A percentile compares a stretch with the other conserved stretches of the same genome.
These are phyloP conservation scores for Trichoderma lentiforme DNA, from an alignment of 2,329 filamentous ascomycete species.

Conservation along the genomic window DNA sequence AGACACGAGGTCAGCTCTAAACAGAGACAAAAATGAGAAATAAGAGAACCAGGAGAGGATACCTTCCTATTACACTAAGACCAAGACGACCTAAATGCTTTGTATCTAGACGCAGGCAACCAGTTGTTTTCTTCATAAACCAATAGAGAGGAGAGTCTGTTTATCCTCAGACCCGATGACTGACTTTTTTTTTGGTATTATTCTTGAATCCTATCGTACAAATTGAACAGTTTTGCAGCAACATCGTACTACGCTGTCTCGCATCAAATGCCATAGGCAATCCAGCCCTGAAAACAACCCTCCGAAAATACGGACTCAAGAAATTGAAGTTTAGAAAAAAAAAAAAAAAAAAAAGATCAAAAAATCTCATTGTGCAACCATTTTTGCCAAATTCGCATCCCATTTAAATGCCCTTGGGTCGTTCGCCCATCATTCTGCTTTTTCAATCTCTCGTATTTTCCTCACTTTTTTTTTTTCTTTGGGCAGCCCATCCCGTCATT, in stretches of 20 bases:
- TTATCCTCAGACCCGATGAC: neutral
- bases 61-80: neutral
- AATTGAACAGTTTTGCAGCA: slow-evolving; percentile 21
- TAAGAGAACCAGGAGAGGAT: neutral
- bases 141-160: neutral
- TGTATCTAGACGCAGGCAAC: neutral
- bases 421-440: neutral
- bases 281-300: slow-evolving; percentile 12
- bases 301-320: slow-evolving; percentile 13
- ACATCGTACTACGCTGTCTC: slow-evolving; percentile 21
- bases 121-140: neutral
- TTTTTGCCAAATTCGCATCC: slow-evolving; percentile 18
- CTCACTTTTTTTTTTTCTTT: neutral
- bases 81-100: neutral
- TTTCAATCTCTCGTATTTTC: neutral
- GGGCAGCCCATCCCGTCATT: slow-evolving; percentile 5
- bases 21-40: neutral
- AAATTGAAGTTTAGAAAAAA: neutral
- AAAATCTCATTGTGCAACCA: slow-evolving; percentile 14
- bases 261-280: slow-evolving; percentile 20
- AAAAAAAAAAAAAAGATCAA: neutral
- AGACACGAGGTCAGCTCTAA: too few relatives aligned
- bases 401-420: slow-evolving; percentile 14
- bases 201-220: slow-evolving; percentile 19
- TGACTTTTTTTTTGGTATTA: slow-evolving; percentile 15